Evolutionary conservation across 371 early-diverging fungal species (phyloP), one percentile per base, ranked within the genome.

Genomic region (Mortierella sp.): DNA sequence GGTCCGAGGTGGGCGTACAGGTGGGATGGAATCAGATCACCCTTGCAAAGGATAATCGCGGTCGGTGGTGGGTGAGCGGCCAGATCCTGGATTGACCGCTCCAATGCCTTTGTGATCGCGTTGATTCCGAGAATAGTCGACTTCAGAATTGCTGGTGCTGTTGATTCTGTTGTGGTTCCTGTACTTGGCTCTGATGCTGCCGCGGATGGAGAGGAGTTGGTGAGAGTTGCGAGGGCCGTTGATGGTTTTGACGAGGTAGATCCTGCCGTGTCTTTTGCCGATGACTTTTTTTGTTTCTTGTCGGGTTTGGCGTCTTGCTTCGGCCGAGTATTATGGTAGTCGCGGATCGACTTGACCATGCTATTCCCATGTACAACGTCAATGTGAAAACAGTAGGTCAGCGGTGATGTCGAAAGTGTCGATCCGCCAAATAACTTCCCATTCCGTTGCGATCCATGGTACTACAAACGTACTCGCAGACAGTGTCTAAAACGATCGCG

Each of bases 1-100:
- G 81, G 75, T n/a, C 78, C 79, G 8, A 84, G 55, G 32, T 84
- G 85, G 4, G 60, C 76, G 58, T 84, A 84, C 29, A 84, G 58
- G 35, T 84, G 85, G 1, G 81, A 29, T n/a, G 85, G 85, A 3
- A 65, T 46, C 0, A 84, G 75, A 71, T 84, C 85, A 12, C 79
- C 85, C 43, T 81, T 84, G 56, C 85, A 84, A n/a, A 84, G 70
- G 24, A 78, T 81, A 44, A 84, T 48, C 2, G 74, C 81, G 10
- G 76, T 74, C 6, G 85, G 85, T 44, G 81, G 65, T 32, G 81
- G 76, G 48, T 78, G 49, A 1, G 74, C 41, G 2, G 14, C 55
- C 6, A 78, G 29, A 43, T 81, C 41, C 35, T 78, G 78, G 35
- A 84, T 81, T 18, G 85, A 84, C 41, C 76, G 49, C 41, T 84